phyloP scores from a whole-genome alignment of 306 rosid species.

The Quercus parvula region DNA sequence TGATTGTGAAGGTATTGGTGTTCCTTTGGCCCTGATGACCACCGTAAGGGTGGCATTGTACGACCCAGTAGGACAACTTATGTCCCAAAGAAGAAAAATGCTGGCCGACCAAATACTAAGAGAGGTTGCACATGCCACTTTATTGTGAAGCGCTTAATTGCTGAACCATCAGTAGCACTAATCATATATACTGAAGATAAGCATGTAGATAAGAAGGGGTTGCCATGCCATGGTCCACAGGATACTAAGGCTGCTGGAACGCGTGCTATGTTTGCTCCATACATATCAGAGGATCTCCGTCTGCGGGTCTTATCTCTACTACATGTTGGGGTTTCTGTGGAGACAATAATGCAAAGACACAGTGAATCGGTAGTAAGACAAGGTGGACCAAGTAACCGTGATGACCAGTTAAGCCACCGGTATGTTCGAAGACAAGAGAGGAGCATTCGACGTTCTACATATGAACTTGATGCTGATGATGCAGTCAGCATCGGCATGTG shows the following conservation, averaged over 20 bases:
- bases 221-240: conserved; percentile 92
- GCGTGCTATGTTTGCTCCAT: conserved; percentile 87
- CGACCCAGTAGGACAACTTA: conserved; percentile 77
- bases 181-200: conserved; percentile 74
- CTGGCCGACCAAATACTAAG: conserved; percentile 86
- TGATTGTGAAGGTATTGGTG: conserved; percentile 78
- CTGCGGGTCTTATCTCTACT: conserved; percentile 80
- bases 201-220: conserved; percentile 86
- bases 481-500: conserved; percentile 58
- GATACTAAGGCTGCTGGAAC: conserved; percentile 86
- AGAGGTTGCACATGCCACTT: conserved; percentile 96
- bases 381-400: conserved; percentile 90
- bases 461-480: conserved; percentile 80
- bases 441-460: conserved; percentile 69
- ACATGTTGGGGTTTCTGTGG: conserved; percentile 87
- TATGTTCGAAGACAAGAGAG: conserved; percentile 91
- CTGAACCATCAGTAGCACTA: conserved; percentile 82
- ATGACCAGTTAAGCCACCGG: conserved; percentile 88
- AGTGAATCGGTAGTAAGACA: conserved; percentile 79
- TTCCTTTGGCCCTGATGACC: conserved; percentile 98
- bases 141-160: conserved; percentile 82
- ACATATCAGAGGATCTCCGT: conserved; percentile 85
- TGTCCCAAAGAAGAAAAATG: conserved; percentile 82
- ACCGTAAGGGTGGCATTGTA: conserved; percentile 70
- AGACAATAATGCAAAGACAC: conserved; percentile 95